Evolutionary conservation across 1,139 yeast species (phyloP).

Genomic region (Blastobotrys capitulatus): DNA sequence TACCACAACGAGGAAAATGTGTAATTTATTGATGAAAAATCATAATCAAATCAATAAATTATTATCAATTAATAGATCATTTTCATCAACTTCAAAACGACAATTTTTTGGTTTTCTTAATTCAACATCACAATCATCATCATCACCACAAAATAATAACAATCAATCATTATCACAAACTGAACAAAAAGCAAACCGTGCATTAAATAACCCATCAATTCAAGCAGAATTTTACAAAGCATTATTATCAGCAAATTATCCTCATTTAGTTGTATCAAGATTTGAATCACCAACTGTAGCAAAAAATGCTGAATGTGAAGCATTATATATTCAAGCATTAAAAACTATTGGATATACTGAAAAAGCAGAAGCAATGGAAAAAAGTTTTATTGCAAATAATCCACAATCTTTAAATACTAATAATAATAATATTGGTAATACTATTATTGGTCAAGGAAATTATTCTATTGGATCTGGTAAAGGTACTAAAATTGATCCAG

Average conservation of each 20-base stretch:
- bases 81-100: background rate
- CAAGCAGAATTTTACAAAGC: constrained; percentile 81
- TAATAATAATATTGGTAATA: constrained; percentile 16
- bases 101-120: background rate
- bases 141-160: background rate
- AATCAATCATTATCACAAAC: constrained; percentile 30
- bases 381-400: constrained; percentile 17
- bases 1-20: background rate
- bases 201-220: constrained; percentile 55
- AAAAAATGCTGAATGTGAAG: constrained; percentile 68
- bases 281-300: constrained; percentile 92
- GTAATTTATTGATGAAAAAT: background rate
- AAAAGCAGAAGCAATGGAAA: constrained; percentile 57
- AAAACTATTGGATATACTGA: constrained; percentile 69
- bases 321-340: constrained; percentile 73
- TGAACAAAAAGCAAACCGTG: constrained; percentile 79
- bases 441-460: background rate
- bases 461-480: constrained; percentile 12
- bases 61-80: background rate
- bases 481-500: constrained; percentile 56
- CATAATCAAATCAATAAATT: background rate
- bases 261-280: constrained; percentile 87
- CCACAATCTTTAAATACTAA: background rate
- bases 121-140: background rate
- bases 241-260: constrained; percentile 71